These are phyloP conservation scores for Teunomyces lycoperdinae DNA, from an alignment of 805 yeast genomes.

Conservation along the genomic window DNA sequence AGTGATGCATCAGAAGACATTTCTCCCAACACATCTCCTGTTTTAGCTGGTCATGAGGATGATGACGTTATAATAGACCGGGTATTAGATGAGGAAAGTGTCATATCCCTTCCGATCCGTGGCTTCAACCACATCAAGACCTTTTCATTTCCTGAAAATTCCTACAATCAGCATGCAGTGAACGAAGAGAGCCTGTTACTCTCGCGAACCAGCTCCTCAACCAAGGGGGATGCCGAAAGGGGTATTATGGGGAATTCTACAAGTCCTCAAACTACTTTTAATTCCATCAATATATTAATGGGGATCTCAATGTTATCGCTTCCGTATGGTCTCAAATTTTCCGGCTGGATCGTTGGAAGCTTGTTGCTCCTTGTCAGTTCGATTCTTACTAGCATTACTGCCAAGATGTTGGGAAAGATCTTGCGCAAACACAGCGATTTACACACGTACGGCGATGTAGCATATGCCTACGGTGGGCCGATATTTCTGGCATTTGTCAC, in stretches of 20 bases:
- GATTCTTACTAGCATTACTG: conserved; percentile 69
- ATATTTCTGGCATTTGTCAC: conserved; percentile 73
- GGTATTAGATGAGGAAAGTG: conserved; percentile 4
- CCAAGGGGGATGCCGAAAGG: background rate
- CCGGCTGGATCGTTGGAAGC: conserved; percentile 68
- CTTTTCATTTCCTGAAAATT: conserved; percentile 1
- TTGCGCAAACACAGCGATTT: conserved; percentile 78
- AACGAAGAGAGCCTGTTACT: background rate
- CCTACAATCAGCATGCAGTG: background rate
- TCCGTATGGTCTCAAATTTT: conserved; percentile 60
- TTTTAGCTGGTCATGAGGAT: conserved; percentile 2
- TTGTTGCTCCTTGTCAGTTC: conserved; percentile 62
- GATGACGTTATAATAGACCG: conserved; percentile 11
- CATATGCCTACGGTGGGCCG: conserved; percentile 80
- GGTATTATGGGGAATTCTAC: conserved; percentile 42
- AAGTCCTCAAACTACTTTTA: conserved; percentile 66
- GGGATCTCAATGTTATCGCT: conserved; percentile 69
- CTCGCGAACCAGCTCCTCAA: background rate
- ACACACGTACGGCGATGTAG: conserved; percentile 86
- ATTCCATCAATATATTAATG: conserved; percentile 61
- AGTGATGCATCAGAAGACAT: conserved; percentile 13
- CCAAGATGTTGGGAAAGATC: conserved; percentile 67
- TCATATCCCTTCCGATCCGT: background rate
- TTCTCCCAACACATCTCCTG: conserved; percentile 23
- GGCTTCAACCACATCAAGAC: conserved; percentile 4